Conservation (phyloP, 1,139 yeast species). For the Yamadazyma dendronema region DNA sequence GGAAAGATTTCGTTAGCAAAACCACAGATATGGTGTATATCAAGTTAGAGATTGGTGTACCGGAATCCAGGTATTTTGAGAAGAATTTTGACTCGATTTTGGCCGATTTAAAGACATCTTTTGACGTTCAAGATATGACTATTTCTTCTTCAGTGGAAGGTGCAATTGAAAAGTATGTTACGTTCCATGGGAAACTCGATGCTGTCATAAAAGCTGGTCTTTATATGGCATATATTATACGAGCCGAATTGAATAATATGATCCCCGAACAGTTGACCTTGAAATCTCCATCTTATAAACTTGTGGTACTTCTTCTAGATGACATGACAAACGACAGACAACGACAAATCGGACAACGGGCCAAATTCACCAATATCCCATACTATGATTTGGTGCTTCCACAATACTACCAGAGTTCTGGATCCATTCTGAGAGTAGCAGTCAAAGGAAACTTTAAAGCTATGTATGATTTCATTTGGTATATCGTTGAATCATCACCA, state of each 20-base stretch:
- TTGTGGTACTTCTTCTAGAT: conserved; percentile 14
- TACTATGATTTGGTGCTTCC: conserved; percentile 11
- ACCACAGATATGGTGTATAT: conserved; percentile 11
- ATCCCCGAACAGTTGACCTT: conserved; percentile 24
- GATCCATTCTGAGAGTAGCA: conserved; percentile 11
- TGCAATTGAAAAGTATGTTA: conserved; percentile 26
- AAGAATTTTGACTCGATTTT: conserved; percentile 11
- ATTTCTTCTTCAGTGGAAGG: conserved; percentile 25
- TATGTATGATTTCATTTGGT: conserved; percentile 14
- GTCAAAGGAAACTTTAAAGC: conserved; percentile 10
- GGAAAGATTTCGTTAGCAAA: conserved; percentile 7
- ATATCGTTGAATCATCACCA: conserved; percentile 11
- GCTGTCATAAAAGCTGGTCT: conserved; percentile 23
- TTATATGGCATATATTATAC: conserved; percentile 22
- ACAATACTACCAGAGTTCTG: conserved; percentile 8
- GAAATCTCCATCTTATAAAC: conserved; percentile 29
- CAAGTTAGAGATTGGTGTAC: conserved; percentile 22
- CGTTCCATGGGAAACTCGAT: conserved; percentile 25
- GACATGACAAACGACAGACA: conserved; percentile 10
- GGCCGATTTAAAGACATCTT: conserved; percentile 18
- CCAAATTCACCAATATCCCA: conserved; percentile 22
- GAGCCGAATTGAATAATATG: conserved; percentile 26
- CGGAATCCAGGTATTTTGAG: conserved; percentile 29
- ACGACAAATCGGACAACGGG: conserved; percentile 13
- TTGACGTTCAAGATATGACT: conserved; percentile 16